A percentile compares a stretch with the other conserved stretches of the same genome.
Evolutionary conservation across 2,329 filamentous ascomycete genomes (phyloP).

Genomic region (Microcyclospora tardicrescens): DNA sequence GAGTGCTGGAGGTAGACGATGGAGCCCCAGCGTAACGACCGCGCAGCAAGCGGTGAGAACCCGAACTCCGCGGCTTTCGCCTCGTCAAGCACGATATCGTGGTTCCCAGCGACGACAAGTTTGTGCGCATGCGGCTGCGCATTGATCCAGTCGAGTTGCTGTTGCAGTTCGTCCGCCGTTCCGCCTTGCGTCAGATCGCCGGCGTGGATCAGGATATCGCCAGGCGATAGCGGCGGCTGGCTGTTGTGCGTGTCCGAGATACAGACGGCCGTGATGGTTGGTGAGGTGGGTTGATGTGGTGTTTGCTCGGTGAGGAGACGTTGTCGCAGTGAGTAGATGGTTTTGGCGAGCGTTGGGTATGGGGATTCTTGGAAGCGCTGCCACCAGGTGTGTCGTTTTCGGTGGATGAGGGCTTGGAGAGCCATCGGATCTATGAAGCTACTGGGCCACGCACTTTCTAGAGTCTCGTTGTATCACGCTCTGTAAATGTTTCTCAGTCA

Average conservation of each 20-base stretch:
- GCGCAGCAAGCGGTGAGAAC: conserved; percentile 2
- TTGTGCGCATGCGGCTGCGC: conserved; percentile 11
- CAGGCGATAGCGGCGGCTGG: conserved; percentile 6
- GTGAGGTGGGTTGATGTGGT: not conserved
- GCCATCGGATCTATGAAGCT: not conserved
- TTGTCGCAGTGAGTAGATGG: conserved; percentile 1
- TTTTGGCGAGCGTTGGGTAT: not conserved
- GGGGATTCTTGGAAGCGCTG: not conserved
- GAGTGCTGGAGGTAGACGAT: conserved; percentile 24
- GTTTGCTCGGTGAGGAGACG: not conserved
- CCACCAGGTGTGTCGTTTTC: not conserved
- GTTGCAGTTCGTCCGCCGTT: conserved; percentile 9
- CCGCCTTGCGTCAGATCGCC: conserved; percentile 12
- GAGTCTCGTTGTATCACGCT: too few relatives aligned
- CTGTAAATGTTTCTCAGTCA: too few relatives aligned
- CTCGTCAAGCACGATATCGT: conserved; percentile 10
- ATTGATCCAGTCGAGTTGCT: conserved; percentile 10
- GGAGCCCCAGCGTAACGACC: conserved; percentile 22
- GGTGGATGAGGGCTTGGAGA: conserved; percentile 1
- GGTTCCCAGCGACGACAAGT: conserved; percentile 16
- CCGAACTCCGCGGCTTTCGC: conserved; percentile 6
- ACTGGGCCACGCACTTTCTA: too few relatives aligned
- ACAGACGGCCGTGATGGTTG: conserved; percentile 6
- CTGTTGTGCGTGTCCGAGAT: conserved; percentile 19
- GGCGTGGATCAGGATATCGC: conserved; percentile 15